Evolutionary conservation across 2,329 filamentous ascomycete species (phyloP).

Genomic region (Cadophora malorum): DNA sequence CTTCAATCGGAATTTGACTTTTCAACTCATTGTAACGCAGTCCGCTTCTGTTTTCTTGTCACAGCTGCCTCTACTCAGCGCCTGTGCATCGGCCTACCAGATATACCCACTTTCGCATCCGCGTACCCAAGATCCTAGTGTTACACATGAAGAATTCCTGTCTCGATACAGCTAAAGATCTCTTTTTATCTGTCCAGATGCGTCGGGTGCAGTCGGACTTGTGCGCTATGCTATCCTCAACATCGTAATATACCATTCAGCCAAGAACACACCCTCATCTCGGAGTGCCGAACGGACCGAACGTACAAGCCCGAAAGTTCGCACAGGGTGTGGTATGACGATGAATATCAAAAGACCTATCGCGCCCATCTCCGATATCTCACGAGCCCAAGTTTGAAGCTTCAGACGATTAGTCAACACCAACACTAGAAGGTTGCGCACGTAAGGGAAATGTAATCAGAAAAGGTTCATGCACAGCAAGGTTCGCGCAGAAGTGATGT

Average conservation of each 20-base stretch:
- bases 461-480: not conserved
- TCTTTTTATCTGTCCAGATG: not conserved
- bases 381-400: too few species aligned
- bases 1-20: too few species aligned
- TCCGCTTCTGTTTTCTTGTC: not conserved
- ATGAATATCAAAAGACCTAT: too few species aligned
- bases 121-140: not conserved
- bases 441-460: not conserved
- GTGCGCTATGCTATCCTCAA: not conserved
- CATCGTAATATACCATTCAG: not conserved
- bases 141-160: not conserved
- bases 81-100: not conserved
- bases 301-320: not conserved
- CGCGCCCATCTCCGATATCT: too few species aligned
- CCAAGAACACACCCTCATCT: not conserved
- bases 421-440: not conserved
- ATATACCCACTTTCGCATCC: not conserved
- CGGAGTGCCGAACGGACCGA: not conserved
- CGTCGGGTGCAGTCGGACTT: not conserved
- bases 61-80: not conserved
- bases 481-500: not conserved
- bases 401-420: not conserved
- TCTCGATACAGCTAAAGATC: not conserved
- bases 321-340: too few species aligned
- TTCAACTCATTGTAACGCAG: too few species aligned